Evolutionary conservation across 306 rosid species (phyloP).

Genomic region (Castanopsis chinensis): DNA sequence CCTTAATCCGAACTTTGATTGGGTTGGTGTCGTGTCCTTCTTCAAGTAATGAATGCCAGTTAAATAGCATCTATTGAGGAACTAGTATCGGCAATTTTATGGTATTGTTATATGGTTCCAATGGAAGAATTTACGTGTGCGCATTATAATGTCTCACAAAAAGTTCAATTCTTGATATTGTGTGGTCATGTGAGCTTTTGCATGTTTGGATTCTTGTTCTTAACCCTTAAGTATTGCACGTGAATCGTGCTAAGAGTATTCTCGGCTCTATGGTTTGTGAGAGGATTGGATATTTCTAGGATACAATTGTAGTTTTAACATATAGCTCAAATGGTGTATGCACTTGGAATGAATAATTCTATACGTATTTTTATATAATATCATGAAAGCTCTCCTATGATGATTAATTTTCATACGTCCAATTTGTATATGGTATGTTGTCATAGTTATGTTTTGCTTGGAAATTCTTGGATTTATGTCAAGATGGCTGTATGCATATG

Average conservation of each 20-base stretch:
- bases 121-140: too few species aligned
- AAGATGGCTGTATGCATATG: background rate
- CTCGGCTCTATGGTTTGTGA: background rate
- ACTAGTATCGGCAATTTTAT: too few species aligned
- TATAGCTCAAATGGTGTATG: background rate
- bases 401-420: background rate
- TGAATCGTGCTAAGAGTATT: background rate
- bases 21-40: too few species aligned
- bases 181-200: background rate
- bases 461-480: background rate
- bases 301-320: background rate
- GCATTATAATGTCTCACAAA: too few species aligned
- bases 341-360: background rate
- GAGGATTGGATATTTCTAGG: background rate
- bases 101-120: too few species aligned
- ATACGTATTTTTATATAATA: background rate
- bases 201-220: background rate
- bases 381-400: background rate
- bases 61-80: too few species aligned
- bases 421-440: background rate
- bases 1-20: background rate
- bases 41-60: too few species aligned
- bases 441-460: background rate
- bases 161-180: background rate
- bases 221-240: background rate